Evolutionary conservation across 805 yeast genomes (phyloP), one percentile per base, ranked within the genome.

Genomic region (Barnettozyma wickerhamii): DNA sequence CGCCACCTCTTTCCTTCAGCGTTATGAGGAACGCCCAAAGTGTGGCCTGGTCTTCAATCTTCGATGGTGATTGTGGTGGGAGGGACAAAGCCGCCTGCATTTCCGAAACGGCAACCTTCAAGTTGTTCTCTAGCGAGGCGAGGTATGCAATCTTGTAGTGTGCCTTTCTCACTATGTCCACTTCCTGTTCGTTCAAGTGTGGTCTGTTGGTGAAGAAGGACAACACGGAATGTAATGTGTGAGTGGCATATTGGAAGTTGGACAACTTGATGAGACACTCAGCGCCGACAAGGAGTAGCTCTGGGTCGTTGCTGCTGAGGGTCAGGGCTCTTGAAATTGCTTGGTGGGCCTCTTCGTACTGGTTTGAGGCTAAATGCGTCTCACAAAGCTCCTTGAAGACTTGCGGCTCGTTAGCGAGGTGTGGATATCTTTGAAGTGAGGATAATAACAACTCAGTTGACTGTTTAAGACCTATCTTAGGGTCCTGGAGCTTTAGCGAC

Each of bases 71-170:
- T 10, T 77, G 74, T 5, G 75, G 68, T 1, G 79, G 77, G 24
- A 77, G 58, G 20, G 74, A 62, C 35, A 77, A 56, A 1, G 81
- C 75, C 1, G 71, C 68, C 14, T 69, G 66, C 30, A 78, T 52
- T 52, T 79, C 83, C 7, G 65, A 56, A 9, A 70, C 66, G n/a
- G 77, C 73, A 35, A 61, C 50, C 40, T 75, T 78, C 29, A 69
- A 61, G 49, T 76, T 69, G 14, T 73, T 73, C 20, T 75, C 74
- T 7, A 71, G 65, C 2, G 74, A 69, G 2, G 76, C 74, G n/a
- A 78, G 62, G 5, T 74, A 72, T 0, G 81, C 82, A 35, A 79
- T 59, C 49, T 76, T 79, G 4, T 75, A 69, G 58, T 76, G 81
- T 3, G 74, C 71, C 13, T 71, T 64, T 40, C 80, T 62, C 0